Percentiles rank a stretch among this genome's conserved stretches.
These are phyloP conservation scores for Termitomyces sp. DNA, from an alignment of 768 basidiomycete species.

Conservation along the genomic window DNA sequence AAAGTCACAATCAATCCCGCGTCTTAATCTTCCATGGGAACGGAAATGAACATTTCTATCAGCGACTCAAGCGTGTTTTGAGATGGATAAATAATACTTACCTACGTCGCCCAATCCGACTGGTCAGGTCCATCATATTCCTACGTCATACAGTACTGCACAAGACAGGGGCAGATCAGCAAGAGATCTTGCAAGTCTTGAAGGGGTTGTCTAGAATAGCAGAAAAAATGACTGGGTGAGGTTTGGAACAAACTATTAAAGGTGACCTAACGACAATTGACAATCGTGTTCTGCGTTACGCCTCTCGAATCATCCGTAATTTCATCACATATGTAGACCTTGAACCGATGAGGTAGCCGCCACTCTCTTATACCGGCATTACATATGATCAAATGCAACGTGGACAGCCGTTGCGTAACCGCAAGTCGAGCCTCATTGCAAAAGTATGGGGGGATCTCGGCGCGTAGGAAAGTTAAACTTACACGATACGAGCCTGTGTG, in stretches of 20 bases:
- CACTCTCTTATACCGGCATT: constrained; percentile 10
- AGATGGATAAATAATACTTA: neutral
- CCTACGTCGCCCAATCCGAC: too few species aligned
- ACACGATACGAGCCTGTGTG: neutral
- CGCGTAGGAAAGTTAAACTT: neutral
- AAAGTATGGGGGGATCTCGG: constrained; percentile 2
- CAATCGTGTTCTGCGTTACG: neutral
- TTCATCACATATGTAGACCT: constrained; percentile 4
- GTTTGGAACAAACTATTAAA: neutral
- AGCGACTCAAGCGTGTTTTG: too few species aligned
- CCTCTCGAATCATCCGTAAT: neutral
- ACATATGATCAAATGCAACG: constrained; percentile 5
- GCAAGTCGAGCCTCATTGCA: neutral
- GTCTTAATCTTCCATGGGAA: neutral
- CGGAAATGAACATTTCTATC: neutral
- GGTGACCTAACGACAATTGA: neutral
- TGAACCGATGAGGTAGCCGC: neutral
- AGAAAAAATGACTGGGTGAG: neutral
- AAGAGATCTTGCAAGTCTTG: neutral
- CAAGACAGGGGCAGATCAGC: neutral
- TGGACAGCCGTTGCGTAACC: neutral
- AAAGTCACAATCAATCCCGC: too few species aligned
- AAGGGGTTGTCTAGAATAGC: neutral
- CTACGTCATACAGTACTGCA: neutral
- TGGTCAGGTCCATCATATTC: too few species aligned